Percentiles rank a stretch among this genome's conserved stretches.
Conservation (phyloP, 257 asterid genomes). For the Jacaranda copaia region DNA sequence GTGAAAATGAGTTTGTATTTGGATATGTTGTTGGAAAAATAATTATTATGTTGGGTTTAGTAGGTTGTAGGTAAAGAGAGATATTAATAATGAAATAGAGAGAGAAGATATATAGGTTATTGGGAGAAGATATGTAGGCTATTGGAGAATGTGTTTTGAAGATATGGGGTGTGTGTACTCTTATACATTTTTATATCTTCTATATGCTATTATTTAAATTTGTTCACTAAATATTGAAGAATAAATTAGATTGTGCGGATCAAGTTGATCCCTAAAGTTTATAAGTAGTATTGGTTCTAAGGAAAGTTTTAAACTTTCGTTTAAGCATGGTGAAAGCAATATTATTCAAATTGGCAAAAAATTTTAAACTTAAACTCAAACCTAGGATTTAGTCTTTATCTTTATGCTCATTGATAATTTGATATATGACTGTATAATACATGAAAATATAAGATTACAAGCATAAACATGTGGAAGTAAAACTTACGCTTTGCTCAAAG, state of each 20-base stretch:
- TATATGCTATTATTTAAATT: not conserved
- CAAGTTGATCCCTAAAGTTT: not conserved
- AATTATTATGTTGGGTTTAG: too few species aligned
- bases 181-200: not conserved
- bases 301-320: not conserved
- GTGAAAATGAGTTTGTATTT: too few species aligned
- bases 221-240: slow-evolving; percentile 1
- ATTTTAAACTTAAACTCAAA: not conserved
- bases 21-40: too few species aligned
- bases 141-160: too few species aligned
- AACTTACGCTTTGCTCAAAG: not conserved
- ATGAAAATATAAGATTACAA: not conserved
- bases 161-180: not conserved
- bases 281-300: not conserved
- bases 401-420: not conserved
- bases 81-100: too few species aligned
- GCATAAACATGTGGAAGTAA: not conserved
- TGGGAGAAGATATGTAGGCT: too few species aligned
- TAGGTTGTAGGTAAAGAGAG: too few species aligned
- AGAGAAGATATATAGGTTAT: too few species aligned
- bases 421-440: not conserved
- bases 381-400: not conserved
- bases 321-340: not conserved
- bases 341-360: not conserved
- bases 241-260: not conserved